phyloP scores from a whole-genome alignment of 108 stramenopile species.

The Pinguiococcus pyrenoidosus region DNA sequence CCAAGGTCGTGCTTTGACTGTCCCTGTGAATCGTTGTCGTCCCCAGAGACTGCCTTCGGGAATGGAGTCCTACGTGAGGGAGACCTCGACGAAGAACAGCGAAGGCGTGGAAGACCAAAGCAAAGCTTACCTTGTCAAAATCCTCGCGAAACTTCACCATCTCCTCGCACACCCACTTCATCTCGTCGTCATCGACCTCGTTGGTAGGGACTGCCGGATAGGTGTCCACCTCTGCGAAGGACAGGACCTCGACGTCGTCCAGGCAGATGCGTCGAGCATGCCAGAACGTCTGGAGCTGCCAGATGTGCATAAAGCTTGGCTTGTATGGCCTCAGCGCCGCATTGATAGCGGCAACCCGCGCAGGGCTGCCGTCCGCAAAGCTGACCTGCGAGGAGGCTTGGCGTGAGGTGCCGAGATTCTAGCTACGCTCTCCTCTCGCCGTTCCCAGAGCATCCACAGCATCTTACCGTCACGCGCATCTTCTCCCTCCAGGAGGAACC shows the following conservation, averaged over 20 bases:
- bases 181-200: constrained; percentile 14
- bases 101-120: no score
- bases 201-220: constrained; percentile 57
- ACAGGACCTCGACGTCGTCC: constrained; percentile 77
- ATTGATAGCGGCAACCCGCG: constrained; percentile 80
- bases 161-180: constrained; percentile 58
- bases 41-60: not conserved
- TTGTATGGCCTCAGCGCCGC: constrained; percentile 73
- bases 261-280: constrained; percentile 63
- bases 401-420: no score
- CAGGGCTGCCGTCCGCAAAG: constrained; percentile 85
- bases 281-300: constrained; percentile 95
- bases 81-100: no score
- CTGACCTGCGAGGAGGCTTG: no score
- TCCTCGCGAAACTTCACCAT: constrained; percentile 62
- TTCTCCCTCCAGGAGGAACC: constrained; percentile 58
- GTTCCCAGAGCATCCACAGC: no score
- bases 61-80: no score
- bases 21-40: not conserved
- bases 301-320: constrained; percentile 75
- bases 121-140: constrained; percentile 40
- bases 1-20: constrained; percentile 52
- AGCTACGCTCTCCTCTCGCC: no score
- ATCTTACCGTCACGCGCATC: constrained; percentile 60
- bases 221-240: constrained; percentile 80